A percentile compares a stretch with the other conserved stretches of the same genome.
These are phyloP conservation scores for Capniomyces stellatus DNA, from an alignment of 371 early-diverging fungal genomes.

Conservation along the genomic window DNA sequence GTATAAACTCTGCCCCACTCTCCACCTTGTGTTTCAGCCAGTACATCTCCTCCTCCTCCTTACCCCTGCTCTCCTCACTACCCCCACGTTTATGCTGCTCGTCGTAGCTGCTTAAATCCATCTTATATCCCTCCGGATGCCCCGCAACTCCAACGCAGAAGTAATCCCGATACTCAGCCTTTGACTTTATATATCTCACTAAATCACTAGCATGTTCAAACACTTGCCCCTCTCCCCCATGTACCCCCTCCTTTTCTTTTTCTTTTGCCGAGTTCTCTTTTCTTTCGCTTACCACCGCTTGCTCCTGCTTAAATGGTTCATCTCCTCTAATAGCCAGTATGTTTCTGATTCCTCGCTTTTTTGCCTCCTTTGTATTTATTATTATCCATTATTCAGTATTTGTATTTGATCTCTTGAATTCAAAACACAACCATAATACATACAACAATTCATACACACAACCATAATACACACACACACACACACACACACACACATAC, in stretches of 20 bases:
- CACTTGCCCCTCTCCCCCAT: too few species aligned
- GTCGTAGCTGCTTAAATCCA: too few species aligned
- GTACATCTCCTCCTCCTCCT: conserved; percentile 25
- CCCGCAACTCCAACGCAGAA: conserved; percentile 94
- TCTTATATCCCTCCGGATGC: conserved; percentile 88
- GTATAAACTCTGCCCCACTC: conserved; percentile 84
- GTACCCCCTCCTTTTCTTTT: background rate
- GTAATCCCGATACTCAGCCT: conserved; percentile 61
- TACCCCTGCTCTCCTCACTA: background rate
- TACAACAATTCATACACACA: too few species aligned
- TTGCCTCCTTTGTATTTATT: conserved; percentile 41
- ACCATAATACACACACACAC: too few species aligned
- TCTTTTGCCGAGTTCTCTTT: background rate
- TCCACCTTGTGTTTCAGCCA: conserved; percentile 70
- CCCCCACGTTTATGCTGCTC: conserved; percentile 43
- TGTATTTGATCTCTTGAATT: too few species aligned
- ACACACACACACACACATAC: too few species aligned
- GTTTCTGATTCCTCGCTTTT: conserved; percentile 73
- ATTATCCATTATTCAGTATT: too few species aligned
- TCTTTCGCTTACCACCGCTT: conserved; percentile 58
- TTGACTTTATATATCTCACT: conserved; percentile 63
- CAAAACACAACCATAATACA: too few species aligned
- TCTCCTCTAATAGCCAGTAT: conserved; percentile 89
- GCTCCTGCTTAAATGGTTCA: conserved; percentile 34
- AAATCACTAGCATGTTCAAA: conserved; percentile 79